A percentile compares a stretch with the other conserved stretches of the same genome.
Evolutionary conservation across 2,329 filamentous ascomycete species (phyloP).

Genomic region (Geosmithia morbida): DNA sequence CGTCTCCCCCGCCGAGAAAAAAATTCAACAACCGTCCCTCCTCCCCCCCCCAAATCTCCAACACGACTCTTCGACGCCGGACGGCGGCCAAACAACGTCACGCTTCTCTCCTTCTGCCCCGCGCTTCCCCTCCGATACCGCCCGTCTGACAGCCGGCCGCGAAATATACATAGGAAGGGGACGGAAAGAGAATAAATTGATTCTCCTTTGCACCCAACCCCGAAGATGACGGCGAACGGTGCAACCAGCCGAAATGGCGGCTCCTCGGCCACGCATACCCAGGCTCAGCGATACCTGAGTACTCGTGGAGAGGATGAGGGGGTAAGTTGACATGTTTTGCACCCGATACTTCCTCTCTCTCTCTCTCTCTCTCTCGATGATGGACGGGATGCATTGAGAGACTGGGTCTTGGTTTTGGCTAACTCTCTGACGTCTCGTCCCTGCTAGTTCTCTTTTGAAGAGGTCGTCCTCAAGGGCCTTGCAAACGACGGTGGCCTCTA

Average conservation of each 20-base stretch:
- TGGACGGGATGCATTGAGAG: not conserved
- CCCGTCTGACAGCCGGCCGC: too few relatives aligned
- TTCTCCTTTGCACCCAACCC: not conserved
- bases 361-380: not conserved
- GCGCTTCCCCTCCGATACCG: not conserved
- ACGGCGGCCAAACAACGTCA: too few relatives aligned
- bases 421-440: not conserved
- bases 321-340: constrained; percentile 16
- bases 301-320: constrained; percentile 34
- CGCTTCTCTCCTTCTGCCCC: not conserved
- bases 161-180: too few relatives aligned
- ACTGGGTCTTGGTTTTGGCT: not conserved
- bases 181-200: not conserved
- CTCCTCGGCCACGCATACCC: constrained; percentile 21
- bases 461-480: constrained; percentile 79
- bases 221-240: constrained; percentile 18
- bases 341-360: not conserved
- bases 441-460: constrained; percentile 69
- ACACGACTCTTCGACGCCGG: too few relatives aligned
- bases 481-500: constrained; percentile 80
- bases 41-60: too few relatives aligned
- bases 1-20: too few relatives aligned
- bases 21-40: too few relatives aligned
- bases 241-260: constrained; percentile 15
- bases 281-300: constrained; percentile 34